These are phyloP conservation scores for Hygrocybe punicea DNA, from an alignment of 768 basidiomycete genomes.

Conservation along the genomic window DNA sequence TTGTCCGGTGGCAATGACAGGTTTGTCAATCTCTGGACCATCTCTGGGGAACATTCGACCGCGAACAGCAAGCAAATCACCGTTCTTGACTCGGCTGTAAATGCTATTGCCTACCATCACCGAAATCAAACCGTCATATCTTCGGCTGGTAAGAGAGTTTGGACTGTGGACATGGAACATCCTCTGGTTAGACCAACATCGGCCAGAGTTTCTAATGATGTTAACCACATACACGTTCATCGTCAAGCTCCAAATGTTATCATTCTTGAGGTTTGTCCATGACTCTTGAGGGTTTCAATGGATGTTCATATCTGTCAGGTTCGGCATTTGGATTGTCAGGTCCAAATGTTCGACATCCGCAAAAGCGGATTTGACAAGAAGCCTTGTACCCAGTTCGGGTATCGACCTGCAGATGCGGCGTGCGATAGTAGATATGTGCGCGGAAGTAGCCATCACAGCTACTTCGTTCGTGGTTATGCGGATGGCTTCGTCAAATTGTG, in stretches of 20 bases:
- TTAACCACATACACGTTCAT: constrained; percentile 47
- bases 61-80: neutral
- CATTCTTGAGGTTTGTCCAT: constrained; percentile 45
- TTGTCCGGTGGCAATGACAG: constrained; percentile 51
- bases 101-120: constrained; percentile 40
- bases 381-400: constrained; percentile 46
- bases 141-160: constrained; percentile 34
- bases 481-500: constrained; percentile 46
- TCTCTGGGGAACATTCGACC: constrained; percentile 11
- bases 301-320: constrained; percentile 34
- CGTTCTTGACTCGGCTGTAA: constrained; percentile 28
- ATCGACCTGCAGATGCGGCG: constrained; percentile 24
- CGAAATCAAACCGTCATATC: constrained; percentile 32
- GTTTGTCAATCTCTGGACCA: constrained; percentile 40
- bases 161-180: constrained; percentile 39
- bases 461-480: constrained; percentile 46
- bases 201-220: constrained; percentile 35
- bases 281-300: constrained; percentile 12
- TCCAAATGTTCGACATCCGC: constrained; percentile 48
- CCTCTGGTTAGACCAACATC: constrained; percentile 20
- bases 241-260: constrained; percentile 42
- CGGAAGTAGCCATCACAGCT: constrained; percentile 39
- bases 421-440: constrained; percentile 29
- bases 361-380: constrained; percentile 36
- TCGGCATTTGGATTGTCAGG: constrained; percentile 47